Percentiles rank a stretch among this genome's conserved stretches.
phyloP scores from a whole-genome alignment of 2,329 filamentous ascomycete species.

The Sordariomycetes sp. region DNA sequence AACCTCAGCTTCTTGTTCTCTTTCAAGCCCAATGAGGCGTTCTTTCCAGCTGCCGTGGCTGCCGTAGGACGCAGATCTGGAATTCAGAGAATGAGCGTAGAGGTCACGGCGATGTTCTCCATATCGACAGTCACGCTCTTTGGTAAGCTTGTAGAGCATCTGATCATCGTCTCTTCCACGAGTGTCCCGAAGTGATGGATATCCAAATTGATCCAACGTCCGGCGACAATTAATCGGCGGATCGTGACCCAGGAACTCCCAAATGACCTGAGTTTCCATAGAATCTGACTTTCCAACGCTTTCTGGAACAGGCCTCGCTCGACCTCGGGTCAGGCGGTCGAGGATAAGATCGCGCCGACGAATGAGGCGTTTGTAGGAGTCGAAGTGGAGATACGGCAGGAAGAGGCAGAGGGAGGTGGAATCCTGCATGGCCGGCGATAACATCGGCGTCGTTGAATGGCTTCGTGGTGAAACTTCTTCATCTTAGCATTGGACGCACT shows the following conservation, averaged over 20 bases:
- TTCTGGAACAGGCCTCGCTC: constrained; percentile 45
- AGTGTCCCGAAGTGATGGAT: constrained; percentile 52
- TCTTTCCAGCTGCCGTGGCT: constrained; percentile 18
- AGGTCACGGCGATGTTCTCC: constrained; percentile 13
- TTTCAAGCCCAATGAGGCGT: constrained; percentile 9
- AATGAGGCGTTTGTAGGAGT: constrained; percentile 50
- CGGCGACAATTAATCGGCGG: constrained; percentile 52
- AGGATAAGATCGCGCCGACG: constrained; percentile 45
- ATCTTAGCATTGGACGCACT: too few species aligned
- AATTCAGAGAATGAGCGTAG: constrained; percentile 18
- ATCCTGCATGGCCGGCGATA: constrained; percentile 17
- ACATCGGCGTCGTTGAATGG: constrained; percentile 15
- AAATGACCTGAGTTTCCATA: constrained; percentile 50
- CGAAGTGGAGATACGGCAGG: constrained; percentile 54
- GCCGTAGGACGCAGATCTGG: constrained; percentile 13
- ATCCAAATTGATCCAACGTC: constrained; percentile 55
- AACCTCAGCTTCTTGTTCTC: constrained; percentile 21
- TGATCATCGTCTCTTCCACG: constrained; percentile 54
- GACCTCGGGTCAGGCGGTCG: constrained; percentile 40
- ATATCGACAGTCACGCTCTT: constrained; percentile 24
- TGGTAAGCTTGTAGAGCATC: constrained; percentile 58
- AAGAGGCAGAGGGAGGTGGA: constrained; percentile 38
- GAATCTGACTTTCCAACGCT: constrained; percentile 44
- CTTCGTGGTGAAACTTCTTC: constrained; percentile 24
- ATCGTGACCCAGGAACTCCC: constrained; percentile 52